Percentiles rank a stretch among this genome's conserved stretches.
phyloP scores from a whole-genome alignment of 768 basidiomycete genomes.

The Arthromyces matolae region DNA sequence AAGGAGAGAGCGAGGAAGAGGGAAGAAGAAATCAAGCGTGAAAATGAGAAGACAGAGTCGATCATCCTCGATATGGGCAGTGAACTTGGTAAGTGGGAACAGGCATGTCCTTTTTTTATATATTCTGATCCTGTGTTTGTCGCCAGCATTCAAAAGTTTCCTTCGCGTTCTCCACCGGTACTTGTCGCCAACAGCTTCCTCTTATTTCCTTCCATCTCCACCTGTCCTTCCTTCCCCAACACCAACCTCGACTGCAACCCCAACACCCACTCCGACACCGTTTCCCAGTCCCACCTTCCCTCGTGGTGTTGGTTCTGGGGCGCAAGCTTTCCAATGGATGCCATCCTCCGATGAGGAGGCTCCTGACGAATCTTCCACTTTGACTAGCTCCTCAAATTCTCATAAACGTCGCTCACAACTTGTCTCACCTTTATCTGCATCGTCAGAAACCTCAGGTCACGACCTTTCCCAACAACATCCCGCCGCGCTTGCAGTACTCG shows the following conservation, averaged over 20 bases:
- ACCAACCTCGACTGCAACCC: conserved; percentile 18
- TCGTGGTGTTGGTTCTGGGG: neutral
- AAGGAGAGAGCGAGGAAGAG: conserved; percentile 19
- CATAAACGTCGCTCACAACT: neutral
- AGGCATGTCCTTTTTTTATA: neutral
- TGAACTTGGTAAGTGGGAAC: conserved; percentile 14
- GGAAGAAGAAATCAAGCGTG: conserved; percentile 15
- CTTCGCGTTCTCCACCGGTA: conserved; percentile 51
- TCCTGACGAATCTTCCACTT: neutral
- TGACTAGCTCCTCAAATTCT: neutral
- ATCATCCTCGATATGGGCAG: conserved; percentile 47
- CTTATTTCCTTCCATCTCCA: conserved; percentile 37
- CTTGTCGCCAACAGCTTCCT: conserved; percentile 29
- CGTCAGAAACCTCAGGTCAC: conserved; percentile 2
- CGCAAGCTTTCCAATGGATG: conserved; percentile 6
- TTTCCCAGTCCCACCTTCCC: conserved; percentile 23
- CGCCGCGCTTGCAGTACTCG: conserved; percentile 14
- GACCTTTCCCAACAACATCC: conserved; percentile 16
- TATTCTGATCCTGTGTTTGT: neutral
- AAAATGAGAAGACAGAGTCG: conserved; percentile 41
- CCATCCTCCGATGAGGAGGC: conserved; percentile 3
- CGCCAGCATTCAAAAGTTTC: conserved; percentile 44
- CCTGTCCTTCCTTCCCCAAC: conserved; percentile 13
- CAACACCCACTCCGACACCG: conserved; percentile 24
- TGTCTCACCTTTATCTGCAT: conserved; percentile 7